These are phyloP conservation scores for Colletotrichum shisoi DNA, from an alignment of 2,329 filamentous ascomycete species.

Conservation along the genomic window DNA sequence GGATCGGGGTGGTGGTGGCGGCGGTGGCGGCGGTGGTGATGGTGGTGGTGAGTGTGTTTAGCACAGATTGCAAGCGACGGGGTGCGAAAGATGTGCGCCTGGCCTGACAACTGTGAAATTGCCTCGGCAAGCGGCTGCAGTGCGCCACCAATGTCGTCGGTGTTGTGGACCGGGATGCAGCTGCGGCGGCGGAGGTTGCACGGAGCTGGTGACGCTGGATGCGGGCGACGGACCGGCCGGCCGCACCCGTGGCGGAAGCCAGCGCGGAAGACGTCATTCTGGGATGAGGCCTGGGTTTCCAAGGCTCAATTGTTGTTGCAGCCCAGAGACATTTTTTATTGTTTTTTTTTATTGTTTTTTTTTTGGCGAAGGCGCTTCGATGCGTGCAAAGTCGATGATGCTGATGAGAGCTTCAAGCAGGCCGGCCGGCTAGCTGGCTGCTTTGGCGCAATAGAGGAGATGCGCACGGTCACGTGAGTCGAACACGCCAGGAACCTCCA, in stretches of 20 bases:
- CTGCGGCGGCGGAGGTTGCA: neutral
- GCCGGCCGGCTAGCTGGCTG: neutral
- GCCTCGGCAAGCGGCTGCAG: neutral
- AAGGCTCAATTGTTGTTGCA: neutral
- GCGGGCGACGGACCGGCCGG: conserved; percentile 10
- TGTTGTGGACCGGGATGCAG: neutral
- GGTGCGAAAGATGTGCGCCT: neutral
- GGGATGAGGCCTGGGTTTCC: neutral
- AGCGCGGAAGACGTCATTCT: conserved; percentile 3
- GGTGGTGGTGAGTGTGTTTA: neutral
- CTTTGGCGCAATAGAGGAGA: neutral
- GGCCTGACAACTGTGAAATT: neutral
- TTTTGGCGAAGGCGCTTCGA: neutral
- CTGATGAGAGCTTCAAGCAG: conserved; percentile 8
- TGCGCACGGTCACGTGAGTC: conserved; percentile 32
- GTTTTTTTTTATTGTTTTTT: neutral
- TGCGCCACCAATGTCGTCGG: neutral
- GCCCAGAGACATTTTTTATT: neutral
- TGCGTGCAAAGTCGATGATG: conserved; percentile 7
- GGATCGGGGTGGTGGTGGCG: neutral
- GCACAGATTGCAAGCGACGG: neutral
- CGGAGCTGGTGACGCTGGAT: conserved; percentile 4
- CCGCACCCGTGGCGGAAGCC: conserved; percentile 5
- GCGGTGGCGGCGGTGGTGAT: neutral
- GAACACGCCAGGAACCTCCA: neutral